Evolutionary conservation across 2,329 filamentous ascomycete species (phyloP), one percentile per base, ranked within the genome.

Genomic region (Trichoderma arundinaceum): DNA sequence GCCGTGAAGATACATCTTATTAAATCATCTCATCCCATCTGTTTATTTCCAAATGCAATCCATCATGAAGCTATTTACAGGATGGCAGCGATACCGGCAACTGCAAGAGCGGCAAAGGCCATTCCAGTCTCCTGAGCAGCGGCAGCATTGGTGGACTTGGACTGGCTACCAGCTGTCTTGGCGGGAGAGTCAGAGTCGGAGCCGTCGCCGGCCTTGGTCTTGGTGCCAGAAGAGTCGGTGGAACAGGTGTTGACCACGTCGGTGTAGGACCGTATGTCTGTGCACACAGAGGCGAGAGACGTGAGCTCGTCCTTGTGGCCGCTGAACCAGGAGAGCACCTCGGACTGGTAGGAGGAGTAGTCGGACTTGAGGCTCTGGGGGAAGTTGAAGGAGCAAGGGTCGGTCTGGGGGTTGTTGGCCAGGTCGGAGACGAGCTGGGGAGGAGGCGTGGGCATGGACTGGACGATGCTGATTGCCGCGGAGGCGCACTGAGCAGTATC

Each of bases 371-470:
- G 72, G 69, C 70, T 72, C 22, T 67, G 44, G n/a, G 78, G 75
- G 7, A 72, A 64, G 63, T 65, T 72, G 72, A 75, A 73, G 68
- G 65, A 19, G 76, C 77, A 79, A 3, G 72, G 68, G 72, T 78
- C 72, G 59, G 73, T 72, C 60, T 70, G 69, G 6, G 72, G 68
- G 68, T 74, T 60, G 8, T 67, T 64, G 9, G 53, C 52, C 33
- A 70, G 39, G 68, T 74, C 73, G 41, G 70, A 68, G 64, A 71
- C 38, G 69, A 79, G 70, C 38, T 67, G 67, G 2, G 76, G 68
- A 5, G 74, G 70, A 17, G 76, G 75, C 3, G 75, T 76, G 12
- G 77, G 77, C 13, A 77, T 39, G 8, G 68, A 64, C 48, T 63
- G 48, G 69, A 72, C 68, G 68, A 75, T 51, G 59, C 67, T 67